Evolutionary conservation across 768 basidiomycete genomes (phyloP), one percentile per base, ranked within the genome.

Genomic region (Boletus coccyginus): DNA sequence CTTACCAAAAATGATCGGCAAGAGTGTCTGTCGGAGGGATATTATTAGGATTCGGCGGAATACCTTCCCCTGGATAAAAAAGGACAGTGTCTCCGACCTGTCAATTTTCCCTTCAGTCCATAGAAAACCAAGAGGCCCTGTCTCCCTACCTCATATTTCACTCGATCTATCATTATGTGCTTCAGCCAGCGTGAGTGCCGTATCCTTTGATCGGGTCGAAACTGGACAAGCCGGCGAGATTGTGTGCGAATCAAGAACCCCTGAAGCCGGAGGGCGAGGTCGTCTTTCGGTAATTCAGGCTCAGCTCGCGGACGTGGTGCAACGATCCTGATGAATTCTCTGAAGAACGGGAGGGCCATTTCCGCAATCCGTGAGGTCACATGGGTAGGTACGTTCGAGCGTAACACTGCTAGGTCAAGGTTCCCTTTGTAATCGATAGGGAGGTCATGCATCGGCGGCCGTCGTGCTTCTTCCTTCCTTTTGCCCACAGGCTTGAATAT

Each of bases 11-110:
- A 62, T 81, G 85, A 52, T 84, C 74, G 0, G 78, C 75, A 3
- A 88, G 70, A 4, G 70, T 77, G 17, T 75, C 77, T 17, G 73
- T 65, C 3, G 56, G 36, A 3, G 75, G 75, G 3, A 79, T 64
- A 17, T 78, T 70, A 1, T 71, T 56, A 0, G 68, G 64, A 40
- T 71, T 58, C 14, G 78, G 78, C 6, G 80, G 61, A 7, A 62
- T 56, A 42, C 70, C 69, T 2, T 66, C 16, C 7, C 76, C 78
- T 5, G 73, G 73, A 17, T 78, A 79, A 17, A 85, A 71, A 6
- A 90, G 53, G 2, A 89, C 74, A 36, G 81, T 78, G 57, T 92
- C 88, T 1, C 87, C 88, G 39, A 82, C 64, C 88, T 91, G 55
- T 9, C 46, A 7, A 36, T 12, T n/a, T 19, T 55, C 27, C 5